Evolutionary conservation across 2,329 filamentous ascomycete genomes (phyloP).

Genomic region (Helotiales sp.): DNA sequence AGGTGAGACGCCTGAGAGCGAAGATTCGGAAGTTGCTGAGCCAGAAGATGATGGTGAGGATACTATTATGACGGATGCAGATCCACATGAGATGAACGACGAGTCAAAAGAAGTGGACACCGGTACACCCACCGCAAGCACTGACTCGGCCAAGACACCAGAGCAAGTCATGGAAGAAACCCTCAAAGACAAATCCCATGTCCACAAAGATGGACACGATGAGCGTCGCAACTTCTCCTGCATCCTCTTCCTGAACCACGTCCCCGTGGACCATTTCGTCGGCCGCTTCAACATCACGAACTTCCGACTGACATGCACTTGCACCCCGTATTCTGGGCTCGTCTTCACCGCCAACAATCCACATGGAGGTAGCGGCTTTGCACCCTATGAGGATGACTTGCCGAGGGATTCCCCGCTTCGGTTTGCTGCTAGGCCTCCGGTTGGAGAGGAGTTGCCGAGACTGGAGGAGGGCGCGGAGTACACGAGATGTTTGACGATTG

Average conservation of each 20-base stretch:
- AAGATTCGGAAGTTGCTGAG: background rate
- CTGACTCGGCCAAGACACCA: background rate
- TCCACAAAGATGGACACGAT: background rate
- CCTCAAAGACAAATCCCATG: background rate
- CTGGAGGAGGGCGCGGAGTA: background rate
- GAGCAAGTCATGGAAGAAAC: background rate
- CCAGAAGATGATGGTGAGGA: background rate
- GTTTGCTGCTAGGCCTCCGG: background rate
- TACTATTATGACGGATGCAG: background rate
- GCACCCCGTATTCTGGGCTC: background rate
- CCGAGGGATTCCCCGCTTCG: conserved; percentile 3
- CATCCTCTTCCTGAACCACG: conserved; percentile 7
- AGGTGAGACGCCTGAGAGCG: background rate
- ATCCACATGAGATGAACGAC: background rate
- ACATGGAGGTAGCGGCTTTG: background rate
- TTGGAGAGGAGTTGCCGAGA: background rate
- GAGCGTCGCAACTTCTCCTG: conserved; percentile 1
- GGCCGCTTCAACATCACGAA: conserved; percentile 15
- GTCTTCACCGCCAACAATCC: conserved; percentile 6
- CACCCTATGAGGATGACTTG: background rate
- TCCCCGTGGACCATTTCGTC: conserved; percentile 3
- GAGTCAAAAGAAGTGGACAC: too few species aligned
- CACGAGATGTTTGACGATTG: background rate
- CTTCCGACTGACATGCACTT: conserved; percentile 11
- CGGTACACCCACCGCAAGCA: too few species aligned